These are phyloP conservation scores for Aspergillus costaricaensis DNA, from an alignment of 2,329 filamentous ascomycete species.

Conservation along the genomic window DNA sequence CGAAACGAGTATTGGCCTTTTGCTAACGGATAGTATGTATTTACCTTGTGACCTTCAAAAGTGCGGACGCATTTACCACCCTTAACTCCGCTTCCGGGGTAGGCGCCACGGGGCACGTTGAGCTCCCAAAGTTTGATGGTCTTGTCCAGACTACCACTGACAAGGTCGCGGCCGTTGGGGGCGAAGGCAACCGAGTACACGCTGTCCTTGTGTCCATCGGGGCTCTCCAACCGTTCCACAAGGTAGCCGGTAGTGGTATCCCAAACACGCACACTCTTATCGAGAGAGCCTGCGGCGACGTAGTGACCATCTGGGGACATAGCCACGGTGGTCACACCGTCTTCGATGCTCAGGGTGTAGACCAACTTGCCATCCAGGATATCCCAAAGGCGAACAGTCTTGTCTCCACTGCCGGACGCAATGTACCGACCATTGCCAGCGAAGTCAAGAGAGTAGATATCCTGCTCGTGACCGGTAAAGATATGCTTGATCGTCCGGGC, in stretches of 20 bases:
- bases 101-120: slow-evolving; percentile 67
- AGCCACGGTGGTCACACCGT: slow-evolving; percentile 95
- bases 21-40: slow-evolving; percentile 28
- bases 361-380: slow-evolving; percentile 81
- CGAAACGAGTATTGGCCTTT: neutral
- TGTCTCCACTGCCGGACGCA: slow-evolving; percentile 90
- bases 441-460: slow-evolving; percentile 97
- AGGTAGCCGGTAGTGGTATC: slow-evolving; percentile 84
- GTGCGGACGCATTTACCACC: slow-evolving; percentile 93
- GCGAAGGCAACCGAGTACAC: slow-evolving; percentile 97
- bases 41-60: slow-evolving; percentile 92
- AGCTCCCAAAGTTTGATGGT: slow-evolving; percentile 99
- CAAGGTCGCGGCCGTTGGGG: slow-evolving; percentile 86
- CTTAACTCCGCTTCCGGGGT: slow-evolving; percentile 69
- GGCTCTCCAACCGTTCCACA: slow-evolving; percentile 87
- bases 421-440: slow-evolving; percentile 91
- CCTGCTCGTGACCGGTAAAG: slow-evolving; percentile 96
- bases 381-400: slow-evolving; percentile 95
- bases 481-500: slow-evolving; percentile 82
- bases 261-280: slow-evolving; percentile 98
- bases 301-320: slow-evolving; percentile 94
- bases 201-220: slow-evolving; percentile 93
- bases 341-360: slow-evolving; percentile 86
- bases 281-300: slow-evolving; percentile 90
- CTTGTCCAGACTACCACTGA: slow-evolving; percentile 93